phyloP scores from a whole-genome alignment of 352 stramenopile species.

The Globisporangium echinulatum region DNA sequence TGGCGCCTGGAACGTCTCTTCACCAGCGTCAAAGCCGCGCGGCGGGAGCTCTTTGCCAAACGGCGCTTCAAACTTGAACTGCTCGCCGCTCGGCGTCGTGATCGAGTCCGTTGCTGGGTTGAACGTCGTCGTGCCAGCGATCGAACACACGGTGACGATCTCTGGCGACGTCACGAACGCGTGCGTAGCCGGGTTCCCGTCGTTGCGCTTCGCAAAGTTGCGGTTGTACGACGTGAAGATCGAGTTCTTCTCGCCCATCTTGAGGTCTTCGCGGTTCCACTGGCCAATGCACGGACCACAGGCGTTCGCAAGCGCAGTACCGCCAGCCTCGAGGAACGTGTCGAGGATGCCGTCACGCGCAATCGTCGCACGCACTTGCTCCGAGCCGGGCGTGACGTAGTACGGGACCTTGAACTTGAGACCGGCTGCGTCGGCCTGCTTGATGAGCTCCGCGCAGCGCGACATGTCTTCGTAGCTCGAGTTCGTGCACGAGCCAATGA shows the following conservation, averaged over 20 bases:
- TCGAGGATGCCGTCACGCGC: constrained; percentile 87
- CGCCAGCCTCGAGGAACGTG: constrained; percentile 85
- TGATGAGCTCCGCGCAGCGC: constrained; percentile 83
- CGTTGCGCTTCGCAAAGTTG: constrained; percentile 94
- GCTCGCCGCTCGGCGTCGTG: constrained; percentile 70
- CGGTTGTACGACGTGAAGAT: constrained; percentile 95
- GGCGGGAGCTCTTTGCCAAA: constrained; percentile 89
- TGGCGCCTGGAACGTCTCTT: constrained; percentile 90
- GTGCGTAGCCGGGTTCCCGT: constrained; percentile 91
- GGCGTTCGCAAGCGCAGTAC: constrained; percentile 88
- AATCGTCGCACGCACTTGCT: constrained; percentile 91
- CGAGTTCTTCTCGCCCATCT: constrained; percentile 88
- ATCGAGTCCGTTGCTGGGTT: constrained; percentile 90
- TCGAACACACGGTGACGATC: constrained; percentile 86
- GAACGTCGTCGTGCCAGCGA: constrained; percentile 88
- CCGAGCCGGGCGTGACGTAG: constrained; percentile 90
- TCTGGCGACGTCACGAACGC: constrained; percentile 92
- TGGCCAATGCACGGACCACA: constrained; percentile 93
- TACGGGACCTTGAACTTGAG: constrained; percentile 92
- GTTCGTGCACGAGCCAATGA: constrained; percentile 94
- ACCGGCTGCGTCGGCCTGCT: constrained; percentile 77
- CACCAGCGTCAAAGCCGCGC: constrained; percentile 86
- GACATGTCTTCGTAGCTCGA: constrained; percentile 93
- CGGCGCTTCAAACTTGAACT: constrained; percentile 89
- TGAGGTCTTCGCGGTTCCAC: constrained; percentile 89